These are phyloP conservation scores for Candida frijolesensis DNA, from an alignment of 1,139 yeast genomes.

Conservation along the genomic window DNA sequence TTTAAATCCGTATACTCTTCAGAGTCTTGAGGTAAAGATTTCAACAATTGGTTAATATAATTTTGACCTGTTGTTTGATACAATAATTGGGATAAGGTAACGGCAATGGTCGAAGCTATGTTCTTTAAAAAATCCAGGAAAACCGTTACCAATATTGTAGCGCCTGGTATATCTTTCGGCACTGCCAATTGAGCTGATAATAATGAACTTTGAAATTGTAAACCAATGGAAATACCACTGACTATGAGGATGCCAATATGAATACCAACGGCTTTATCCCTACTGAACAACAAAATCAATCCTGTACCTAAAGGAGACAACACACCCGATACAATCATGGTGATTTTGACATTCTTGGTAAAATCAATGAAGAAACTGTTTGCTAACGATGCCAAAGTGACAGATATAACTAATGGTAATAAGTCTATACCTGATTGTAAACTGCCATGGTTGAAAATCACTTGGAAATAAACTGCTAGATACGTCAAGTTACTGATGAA, in stretches of 20 bases:
- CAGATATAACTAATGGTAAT: conserved; percentile 55
- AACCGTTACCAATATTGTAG: conserved; percentile 52
- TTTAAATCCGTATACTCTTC: conserved; percentile 20
- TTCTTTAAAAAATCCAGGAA: conserved; percentile 50
- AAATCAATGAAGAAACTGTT: conserved; percentile 50
- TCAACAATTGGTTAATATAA: conserved; percentile 22
- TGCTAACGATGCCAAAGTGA: conserved; percentile 47
- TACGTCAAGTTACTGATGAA: conserved; percentile 49
- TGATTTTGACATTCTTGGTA: conserved; percentile 51
- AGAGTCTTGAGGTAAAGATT: conserved; percentile 18
- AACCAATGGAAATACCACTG: conserved; percentile 58
- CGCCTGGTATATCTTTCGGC: conserved; percentile 51
- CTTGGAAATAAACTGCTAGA: conserved; percentile 59
- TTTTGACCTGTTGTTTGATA: conserved; percentile 32
- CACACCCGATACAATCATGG: conserved; percentile 45
- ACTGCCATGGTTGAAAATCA: conserved; percentile 48
- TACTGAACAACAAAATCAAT: conserved; percentile 41
- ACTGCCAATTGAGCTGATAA: conserved; percentile 57
- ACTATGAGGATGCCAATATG: conserved; percentile 57
- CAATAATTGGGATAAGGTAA: conserved; percentile 50
- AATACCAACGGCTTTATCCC: conserved; percentile 33
- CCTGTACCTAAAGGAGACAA: conserved; percentile 57
- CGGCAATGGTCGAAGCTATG: conserved; percentile 52
- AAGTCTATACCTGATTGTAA: conserved; percentile 61
- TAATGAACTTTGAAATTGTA: conserved; percentile 53